Conservation (phyloP, 306 rosid species). For the Nissolia schottii region DNA sequence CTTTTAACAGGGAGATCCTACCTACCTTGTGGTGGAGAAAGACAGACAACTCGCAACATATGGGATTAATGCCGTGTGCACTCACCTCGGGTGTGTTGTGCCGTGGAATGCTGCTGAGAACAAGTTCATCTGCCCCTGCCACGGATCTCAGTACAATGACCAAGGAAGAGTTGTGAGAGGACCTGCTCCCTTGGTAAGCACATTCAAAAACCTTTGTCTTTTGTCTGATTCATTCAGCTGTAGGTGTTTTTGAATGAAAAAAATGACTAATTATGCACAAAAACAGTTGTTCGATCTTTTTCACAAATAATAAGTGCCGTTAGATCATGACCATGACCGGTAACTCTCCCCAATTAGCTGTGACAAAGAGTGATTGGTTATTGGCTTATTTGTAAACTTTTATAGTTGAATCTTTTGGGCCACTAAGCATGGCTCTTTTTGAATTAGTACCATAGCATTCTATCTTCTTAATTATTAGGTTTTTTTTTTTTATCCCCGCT, state of each 20-base stretch:
- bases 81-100: conserved; percentile 98
- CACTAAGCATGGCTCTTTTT: no score
- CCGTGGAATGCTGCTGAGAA: conserved; percentile 84
- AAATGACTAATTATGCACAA: no score
- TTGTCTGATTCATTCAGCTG: background rate
- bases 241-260: no score
- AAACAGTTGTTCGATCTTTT: no score
- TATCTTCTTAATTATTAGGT: background rate
- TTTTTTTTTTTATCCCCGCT: conserved; percentile 3
- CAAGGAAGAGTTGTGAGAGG: conserved; percentile 97
- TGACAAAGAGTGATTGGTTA: no score
- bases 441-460: background rate
- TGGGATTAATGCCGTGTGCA: conserved; percentile 95
- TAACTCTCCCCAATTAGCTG: no score
- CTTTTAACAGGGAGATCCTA: conserved; percentile 83
- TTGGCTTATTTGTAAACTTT: no score
- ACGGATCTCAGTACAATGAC: conserved; percentile 90
- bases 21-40: conserved; percentile 93
- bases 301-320: no score
- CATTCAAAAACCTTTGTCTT: background rate
- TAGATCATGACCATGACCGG: no score
- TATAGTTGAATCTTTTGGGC: no score
- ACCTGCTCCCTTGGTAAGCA: conserved; percentile 93
- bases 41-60: conserved; percentile 79
- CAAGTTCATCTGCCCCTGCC: conserved; percentile 97